These are phyloP conservation scores for Schwanniomyces pseudopolymorphus DNA, from an alignment of 805 yeast species.

Conservation along the genomic window DNA sequence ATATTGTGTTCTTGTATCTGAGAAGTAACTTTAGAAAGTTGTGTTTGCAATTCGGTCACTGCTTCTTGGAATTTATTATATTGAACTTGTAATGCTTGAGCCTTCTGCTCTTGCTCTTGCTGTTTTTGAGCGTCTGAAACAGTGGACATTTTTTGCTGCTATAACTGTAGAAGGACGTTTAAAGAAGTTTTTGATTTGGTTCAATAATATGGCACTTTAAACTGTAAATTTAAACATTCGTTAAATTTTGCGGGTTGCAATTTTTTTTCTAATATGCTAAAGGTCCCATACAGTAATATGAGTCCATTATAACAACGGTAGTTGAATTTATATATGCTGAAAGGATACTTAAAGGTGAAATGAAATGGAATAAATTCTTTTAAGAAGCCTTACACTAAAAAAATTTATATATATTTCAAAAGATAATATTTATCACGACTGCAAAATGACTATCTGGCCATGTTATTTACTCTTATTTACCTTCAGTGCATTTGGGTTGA, in stretches of 20 bases:
- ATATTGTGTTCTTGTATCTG: slow-evolving; percentile 40
- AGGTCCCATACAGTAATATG: no score
- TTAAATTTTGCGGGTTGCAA: neutral
- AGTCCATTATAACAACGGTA: neutral
- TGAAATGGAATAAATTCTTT: no score
- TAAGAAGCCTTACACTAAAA: no score
- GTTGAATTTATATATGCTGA: neutral
- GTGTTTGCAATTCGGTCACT: slow-evolving; percentile 39
- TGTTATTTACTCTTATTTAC: neutral
- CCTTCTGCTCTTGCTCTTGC: slow-evolving; percentile 29
- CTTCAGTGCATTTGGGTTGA: neutral
- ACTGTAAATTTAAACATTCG: neutral
- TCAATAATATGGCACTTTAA: neutral
- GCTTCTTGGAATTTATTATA: slow-evolving; percentile 40
- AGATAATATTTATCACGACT: no score
- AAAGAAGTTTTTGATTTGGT: neutral
- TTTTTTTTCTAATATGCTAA: neutral
- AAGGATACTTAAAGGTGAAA: no score
- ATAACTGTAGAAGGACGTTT: neutral
- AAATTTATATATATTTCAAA: no score
- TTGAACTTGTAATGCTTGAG: slow-evolving; percentile 40
- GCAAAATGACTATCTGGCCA: neutral
- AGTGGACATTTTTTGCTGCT: slow-evolving; percentile 1
- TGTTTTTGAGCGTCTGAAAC: slow-evolving; percentile 12
- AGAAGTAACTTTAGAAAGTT: slow-evolving; percentile 31